These are phyloP conservation scores for Aspergillus pseudoglaucus DNA, from an alignment of 2,329 filamentous ascomycete species.

Conservation along the genomic window DNA sequence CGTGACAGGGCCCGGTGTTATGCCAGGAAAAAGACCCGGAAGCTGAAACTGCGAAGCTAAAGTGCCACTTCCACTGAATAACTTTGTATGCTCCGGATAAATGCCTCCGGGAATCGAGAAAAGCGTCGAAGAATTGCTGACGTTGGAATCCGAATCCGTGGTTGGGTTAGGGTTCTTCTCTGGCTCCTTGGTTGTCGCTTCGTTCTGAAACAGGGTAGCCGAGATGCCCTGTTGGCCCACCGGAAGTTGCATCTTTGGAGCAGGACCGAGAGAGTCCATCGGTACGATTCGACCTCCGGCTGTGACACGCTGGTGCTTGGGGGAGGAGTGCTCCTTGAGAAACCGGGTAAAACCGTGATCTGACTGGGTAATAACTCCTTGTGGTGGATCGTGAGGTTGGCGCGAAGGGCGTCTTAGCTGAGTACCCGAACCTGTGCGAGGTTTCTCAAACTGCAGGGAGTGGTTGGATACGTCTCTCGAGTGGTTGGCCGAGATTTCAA, in stretches of 20 bases:
- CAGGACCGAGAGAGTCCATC: conserved; percentile 31
- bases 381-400: conserved; percentile 29
- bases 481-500: conserved; percentile 21
- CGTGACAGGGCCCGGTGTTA: conserved; percentile 7
- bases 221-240: conserved; percentile 8
- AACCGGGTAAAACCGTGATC: conserved; percentile 42
- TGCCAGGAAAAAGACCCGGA: conserved; percentile 3
- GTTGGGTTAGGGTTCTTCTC: conserved; percentile 1
- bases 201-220: not conserved
- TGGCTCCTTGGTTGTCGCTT: conserved; percentile 1
- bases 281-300: conserved; percentile 45
- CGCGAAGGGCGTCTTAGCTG: conserved; percentile 18
- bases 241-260: conserved; percentile 31
- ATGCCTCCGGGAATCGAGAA: conserved; percentile 5
- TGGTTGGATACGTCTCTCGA: conserved; percentile 16
- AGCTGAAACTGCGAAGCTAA: conserved; percentile 2
- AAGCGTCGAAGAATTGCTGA: not conserved
- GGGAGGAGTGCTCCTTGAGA: conserved; percentile 42
- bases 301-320: conserved; percentile 44
- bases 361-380: conserved; percentile 24
- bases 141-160: not conserved
- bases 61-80: not conserved
- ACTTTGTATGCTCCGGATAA: not conserved
- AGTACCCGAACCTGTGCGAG: conserved; percentile 9
- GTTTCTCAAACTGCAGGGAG: conserved; percentile 14